These are phyloP conservation scores for Fraxinus ornus DNA, from an alignment of 305 asterid species.

Conservation along the genomic window DNA sequence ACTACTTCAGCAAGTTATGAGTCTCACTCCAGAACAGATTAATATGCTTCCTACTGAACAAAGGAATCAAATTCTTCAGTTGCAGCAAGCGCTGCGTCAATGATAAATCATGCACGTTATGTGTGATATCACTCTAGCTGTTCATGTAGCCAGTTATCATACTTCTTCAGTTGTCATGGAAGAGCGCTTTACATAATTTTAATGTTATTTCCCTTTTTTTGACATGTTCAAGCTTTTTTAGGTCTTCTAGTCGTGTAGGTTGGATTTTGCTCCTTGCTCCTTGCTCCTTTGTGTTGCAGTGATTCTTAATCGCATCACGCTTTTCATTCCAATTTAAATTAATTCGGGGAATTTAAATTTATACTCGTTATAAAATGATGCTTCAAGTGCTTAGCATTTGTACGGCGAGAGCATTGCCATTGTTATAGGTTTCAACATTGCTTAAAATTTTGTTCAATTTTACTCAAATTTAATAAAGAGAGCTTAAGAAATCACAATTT, in stretches of 20 bases:
- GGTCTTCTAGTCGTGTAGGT: background rate
- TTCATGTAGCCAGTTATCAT: background rate
- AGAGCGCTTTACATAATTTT: background rate
- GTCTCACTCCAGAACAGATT: conserved; percentile 87
- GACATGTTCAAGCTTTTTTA: background rate
- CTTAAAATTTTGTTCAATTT: background rate
- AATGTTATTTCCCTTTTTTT: background rate
- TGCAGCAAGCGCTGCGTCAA: conserved; percentile 92
- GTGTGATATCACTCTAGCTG: background rate
- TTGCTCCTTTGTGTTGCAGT: background rate
- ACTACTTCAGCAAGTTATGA: conserved; percentile 86
- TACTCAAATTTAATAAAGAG: background rate
- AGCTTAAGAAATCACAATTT: background rate
- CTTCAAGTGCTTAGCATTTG: background rate
- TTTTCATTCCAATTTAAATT: background rate
- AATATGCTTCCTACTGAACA: conserved; percentile 80
- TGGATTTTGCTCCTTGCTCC: background rate
- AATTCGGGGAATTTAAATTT: background rate
- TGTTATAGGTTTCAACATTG: background rate
- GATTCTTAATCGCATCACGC: background rate
- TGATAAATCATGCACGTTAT: conserved; percentile 17
- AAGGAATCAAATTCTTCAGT: conserved; percentile 77
- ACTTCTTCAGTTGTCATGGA: background rate
- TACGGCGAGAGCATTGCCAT: background rate
- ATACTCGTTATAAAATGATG: background rate